Conservation (phyloP, 768 basidiomycete species). For the Phaeotremella fagi region DNA sequence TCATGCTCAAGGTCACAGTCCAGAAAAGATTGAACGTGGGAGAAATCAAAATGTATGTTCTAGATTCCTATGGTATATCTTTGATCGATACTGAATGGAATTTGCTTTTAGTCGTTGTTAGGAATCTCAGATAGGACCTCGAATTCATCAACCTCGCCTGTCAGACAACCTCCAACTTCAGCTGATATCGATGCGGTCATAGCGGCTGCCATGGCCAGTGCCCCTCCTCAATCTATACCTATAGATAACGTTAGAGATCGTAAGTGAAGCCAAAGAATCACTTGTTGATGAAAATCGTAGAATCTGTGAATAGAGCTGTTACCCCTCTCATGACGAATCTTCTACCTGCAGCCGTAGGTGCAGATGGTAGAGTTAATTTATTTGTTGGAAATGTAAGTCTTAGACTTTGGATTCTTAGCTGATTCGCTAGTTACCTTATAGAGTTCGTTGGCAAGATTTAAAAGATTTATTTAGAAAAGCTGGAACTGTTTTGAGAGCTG, state of each 20-base stretch:
- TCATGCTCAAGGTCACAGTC: too few species aligned
- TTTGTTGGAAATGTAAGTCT: constrained; percentile 87
- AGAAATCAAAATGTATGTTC: too few species aligned
- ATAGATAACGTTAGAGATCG: constrained; percentile 23
- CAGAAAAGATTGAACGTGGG: too few species aligned
- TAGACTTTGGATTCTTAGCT: constrained; percentile 10
- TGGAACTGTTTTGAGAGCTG: constrained; percentile 78
- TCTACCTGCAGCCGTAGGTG: constrained; percentile 39
- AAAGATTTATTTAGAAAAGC: constrained; percentile 96
- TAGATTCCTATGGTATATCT: too few species aligned
- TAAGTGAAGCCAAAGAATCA: constrained; percentile 7
- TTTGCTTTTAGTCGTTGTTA: too few species aligned
- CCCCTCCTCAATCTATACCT: constrained; percentile 42
- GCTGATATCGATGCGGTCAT: constrained; percentile 91
- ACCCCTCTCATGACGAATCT: constrained; percentile 41
- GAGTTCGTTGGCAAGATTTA: constrained; percentile 98
- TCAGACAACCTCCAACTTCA: constrained; percentile 40
- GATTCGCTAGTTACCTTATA: constrained; percentile 71
- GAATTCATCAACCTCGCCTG: neutral
- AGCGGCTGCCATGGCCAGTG: constrained; percentile 75
- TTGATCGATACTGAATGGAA: too few species aligned
- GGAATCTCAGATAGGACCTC: neutral
- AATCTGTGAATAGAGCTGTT: constrained; percentile 19
- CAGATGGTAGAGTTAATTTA: constrained; percentile 86
- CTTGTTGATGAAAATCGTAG: neutral